Conservation (phyloP, 805 yeast genomes). For the Wickerhamomyces bovis region DNA sequence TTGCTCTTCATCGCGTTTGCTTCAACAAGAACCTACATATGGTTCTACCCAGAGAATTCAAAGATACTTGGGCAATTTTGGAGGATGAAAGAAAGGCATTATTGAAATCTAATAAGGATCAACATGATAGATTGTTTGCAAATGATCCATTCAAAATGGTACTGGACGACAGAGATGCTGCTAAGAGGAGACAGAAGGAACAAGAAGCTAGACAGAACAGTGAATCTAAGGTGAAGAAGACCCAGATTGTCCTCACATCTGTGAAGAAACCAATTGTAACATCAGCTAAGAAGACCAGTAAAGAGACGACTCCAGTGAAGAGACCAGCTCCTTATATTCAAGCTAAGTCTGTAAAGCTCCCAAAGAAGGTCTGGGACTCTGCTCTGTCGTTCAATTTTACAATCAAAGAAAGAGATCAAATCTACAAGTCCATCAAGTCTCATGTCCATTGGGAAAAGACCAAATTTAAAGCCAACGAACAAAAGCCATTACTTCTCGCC, state of each 20-base stretch:
- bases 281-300: not conserved
- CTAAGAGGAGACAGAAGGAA: conserved; percentile 41
- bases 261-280: conserved; percentile 12
- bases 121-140: conserved; percentile 49
- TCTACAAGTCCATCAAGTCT: conserved; percentile 55
- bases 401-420: conserved; percentile 51
- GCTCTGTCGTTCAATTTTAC: conserved; percentile 67
- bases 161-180: conserved; percentile 47
- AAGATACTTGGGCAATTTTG: conserved; percentile 69
- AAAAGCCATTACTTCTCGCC: conserved; percentile 28
- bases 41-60: conserved; percentile 81
- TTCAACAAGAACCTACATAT: conserved; percentile 78
- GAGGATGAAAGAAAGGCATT: conserved; percentile 53
- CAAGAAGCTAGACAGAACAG: conserved; percentile 38
- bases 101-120: conserved; percentile 37
- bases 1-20: conserved; percentile 73
- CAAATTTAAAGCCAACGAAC: conserved; percentile 2
- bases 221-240: conserved; percentile 44
- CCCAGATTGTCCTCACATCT: conserved; percentile 38
- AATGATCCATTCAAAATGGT: conserved; percentile 73
- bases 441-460: conserved; percentile 48
- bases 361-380: conserved; percentile 60
- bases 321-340: conserved; percentile 5
- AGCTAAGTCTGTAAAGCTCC: conserved; percentile 26
- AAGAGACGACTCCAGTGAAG: not conserved